A percentile compares a stretch with the other conserved stretches of the same genome.
phyloP scores from a whole-genome alignment of 768 basidiomycete species.

The Boletus insuetus region DNA sequence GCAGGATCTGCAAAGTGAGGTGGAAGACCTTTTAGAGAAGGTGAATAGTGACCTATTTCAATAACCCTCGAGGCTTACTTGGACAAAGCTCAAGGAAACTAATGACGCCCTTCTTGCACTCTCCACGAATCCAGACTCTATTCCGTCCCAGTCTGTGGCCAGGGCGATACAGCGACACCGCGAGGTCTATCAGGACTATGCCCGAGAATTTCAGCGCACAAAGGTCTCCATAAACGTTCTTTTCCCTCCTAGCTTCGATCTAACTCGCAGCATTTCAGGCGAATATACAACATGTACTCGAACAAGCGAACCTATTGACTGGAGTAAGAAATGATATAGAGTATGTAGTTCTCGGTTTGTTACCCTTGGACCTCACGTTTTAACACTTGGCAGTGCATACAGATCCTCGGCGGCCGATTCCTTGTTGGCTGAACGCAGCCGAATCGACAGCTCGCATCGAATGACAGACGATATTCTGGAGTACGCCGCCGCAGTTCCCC shows the following conservation, averaged over 20 bases:
- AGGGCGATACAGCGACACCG: conserved; percentile 88
- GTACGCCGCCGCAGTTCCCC: conserved; percentile 43
- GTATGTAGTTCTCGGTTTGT: conserved; percentile 42
- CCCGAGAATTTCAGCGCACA: conserved; percentile 80
- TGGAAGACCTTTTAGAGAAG: conserved; percentile 85
- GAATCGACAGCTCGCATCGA: conserved; percentile 88
- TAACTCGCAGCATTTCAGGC: conserved; percentile 41
- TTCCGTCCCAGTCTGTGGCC: conserved; percentile 79
- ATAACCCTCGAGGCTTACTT: conserved; percentile 6
- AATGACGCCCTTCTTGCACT: conserved; percentile 75
- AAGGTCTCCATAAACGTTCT: conserved; percentile 48
- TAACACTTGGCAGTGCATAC: conserved; percentile 63
- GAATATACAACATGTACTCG: conserved; percentile 79
- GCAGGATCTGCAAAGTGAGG: conserved; percentile 81
- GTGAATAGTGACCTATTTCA: conserved; percentile 40
- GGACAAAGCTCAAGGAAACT: conserved; percentile 75
- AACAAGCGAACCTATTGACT: conserved; percentile 82
- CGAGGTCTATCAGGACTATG: conserved; percentile 87
- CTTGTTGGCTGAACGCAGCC: conserved; percentile 80
- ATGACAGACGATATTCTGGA: conserved; percentile 93
- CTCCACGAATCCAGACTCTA: conserved; percentile 58
- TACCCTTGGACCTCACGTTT: background rate
- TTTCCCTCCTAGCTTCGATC: background rate
- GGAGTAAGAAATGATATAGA: conserved; percentile 96
- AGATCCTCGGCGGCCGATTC: conserved; percentile 87